Percentiles rank a stretch among this genome's conserved stretches.
Evolutionary conservation across 176 grass and related monocot genomes (phyloP).

Genomic region (Ampelocalamus luodianensis): DNA sequence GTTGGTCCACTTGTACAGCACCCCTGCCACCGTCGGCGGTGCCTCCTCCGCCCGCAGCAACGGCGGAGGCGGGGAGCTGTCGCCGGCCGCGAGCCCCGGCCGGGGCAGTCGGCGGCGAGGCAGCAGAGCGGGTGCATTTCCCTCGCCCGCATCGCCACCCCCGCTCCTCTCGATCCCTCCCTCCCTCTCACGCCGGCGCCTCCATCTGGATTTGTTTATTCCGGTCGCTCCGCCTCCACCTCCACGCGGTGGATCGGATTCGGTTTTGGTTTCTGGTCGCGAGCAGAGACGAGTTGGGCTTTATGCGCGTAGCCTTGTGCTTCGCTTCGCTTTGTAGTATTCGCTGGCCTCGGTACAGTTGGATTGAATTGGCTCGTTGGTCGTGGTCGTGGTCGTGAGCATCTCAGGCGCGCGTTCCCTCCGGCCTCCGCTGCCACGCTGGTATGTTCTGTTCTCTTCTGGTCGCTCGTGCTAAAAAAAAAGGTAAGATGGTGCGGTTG

Average conservation of each 20-base stretch:
- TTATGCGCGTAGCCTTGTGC: too few relatives aligned
- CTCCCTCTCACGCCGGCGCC: background rate
- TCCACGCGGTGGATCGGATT: conserved; percentile 39
- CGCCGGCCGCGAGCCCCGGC: background rate
- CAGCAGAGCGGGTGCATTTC: conserved; percentile 98
- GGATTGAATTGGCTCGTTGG: background rate
- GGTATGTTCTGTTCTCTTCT: too few relatives aligned
- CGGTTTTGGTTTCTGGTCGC: background rate
- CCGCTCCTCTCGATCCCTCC: background rate
- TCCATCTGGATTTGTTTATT: conserved; percentile 18
- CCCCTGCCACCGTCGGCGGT: conserved; percentile 54
- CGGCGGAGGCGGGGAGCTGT: background rate
- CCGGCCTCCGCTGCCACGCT: background rate
- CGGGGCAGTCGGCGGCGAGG: conserved; percentile 70
- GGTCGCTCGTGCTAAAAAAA: background rate
- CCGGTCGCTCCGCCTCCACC: background rate
- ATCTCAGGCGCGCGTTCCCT: background rate
- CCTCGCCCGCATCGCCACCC: conserved; percentile 52
- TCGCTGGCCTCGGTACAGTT: background rate
- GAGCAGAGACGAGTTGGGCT: background rate
- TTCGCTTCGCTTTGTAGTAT: too few relatives aligned
- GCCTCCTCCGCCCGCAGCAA: background rate
- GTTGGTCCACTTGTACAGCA: conserved; percentile 97
- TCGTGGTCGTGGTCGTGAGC: too few relatives aligned
- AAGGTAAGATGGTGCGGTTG: background rate